phyloP scores from a whole-genome alignment of 352 stramenopile species.

The Phytophthora fragariaefolia region DNA sequence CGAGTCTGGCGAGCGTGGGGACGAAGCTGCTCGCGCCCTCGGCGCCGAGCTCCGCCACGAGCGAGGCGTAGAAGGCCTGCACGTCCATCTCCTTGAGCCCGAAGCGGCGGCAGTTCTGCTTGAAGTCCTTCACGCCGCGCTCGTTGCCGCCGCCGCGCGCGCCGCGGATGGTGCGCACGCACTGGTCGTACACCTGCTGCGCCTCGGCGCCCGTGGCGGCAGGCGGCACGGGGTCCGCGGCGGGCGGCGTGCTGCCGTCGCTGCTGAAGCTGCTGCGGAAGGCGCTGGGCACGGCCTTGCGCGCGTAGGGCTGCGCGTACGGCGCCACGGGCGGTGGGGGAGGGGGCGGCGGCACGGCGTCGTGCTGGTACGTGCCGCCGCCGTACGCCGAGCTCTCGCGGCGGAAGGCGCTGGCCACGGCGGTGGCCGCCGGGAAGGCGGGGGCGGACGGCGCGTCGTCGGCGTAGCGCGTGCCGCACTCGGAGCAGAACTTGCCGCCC shows the following conservation, averaged over 20 bases:
- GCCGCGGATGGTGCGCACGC: conserved; percentile 62
- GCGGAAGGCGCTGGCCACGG: conserved; percentile 33
- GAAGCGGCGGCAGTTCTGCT: conserved; percentile 66
- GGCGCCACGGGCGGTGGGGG: conserved; percentile 19
- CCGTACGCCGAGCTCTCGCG: conserved; percentile 28
- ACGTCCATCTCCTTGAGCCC: conserved; percentile 66
- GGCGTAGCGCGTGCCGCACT: conserved; percentile 59
- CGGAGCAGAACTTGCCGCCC: conserved; percentile 68
- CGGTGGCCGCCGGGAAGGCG: conserved; percentile 13
- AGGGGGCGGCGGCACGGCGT: conserved; percentile 17
- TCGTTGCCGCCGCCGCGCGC: conserved; percentile 62
- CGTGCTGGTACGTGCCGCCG: conserved; percentile 27
- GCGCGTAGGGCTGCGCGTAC: conserved; percentile 14
- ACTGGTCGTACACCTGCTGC: conserved; percentile 60
- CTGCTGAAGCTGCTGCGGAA: conserved; percentile 32
- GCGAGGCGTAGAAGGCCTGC: conserved; percentile 56
- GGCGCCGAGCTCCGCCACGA: conserved; percentile 55
- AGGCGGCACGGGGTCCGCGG: conserved; percentile 46
- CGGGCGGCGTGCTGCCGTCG: conserved; percentile 23
- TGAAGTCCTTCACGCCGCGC: conserved; percentile 61
- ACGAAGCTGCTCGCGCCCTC: conserved; percentile 54
- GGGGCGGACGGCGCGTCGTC: conserved; percentile 8
- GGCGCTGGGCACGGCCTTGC: conserved; percentile 31
- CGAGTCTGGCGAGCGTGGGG: conserved; percentile 53
- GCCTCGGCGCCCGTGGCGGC: conserved; percentile 59